These are phyloP conservation scores for Mytilinidion resinicola DNA, from an alignment of 495 filamentous ascomycete genomes.

Conservation along the genomic window DNA sequence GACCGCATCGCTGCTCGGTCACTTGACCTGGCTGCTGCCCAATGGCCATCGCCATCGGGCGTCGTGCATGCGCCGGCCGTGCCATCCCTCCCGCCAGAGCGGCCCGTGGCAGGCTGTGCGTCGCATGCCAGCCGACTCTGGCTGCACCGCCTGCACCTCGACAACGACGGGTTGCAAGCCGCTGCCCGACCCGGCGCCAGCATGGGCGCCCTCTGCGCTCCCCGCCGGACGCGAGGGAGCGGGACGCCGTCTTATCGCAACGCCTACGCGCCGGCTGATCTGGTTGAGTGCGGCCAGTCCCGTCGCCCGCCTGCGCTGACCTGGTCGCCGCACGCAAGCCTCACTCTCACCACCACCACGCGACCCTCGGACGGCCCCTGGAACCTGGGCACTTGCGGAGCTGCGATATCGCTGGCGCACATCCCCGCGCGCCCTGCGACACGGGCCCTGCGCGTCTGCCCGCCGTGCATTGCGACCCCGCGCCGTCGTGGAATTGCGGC, in stretches of 20 bases:
- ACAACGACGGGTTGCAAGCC: conserved; percentile 3
- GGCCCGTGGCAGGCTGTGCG: conserved; percentile 30
- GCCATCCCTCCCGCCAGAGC: too few species aligned
- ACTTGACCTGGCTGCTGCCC: conserved; percentile 52
- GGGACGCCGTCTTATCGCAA: conserved; percentile 20
- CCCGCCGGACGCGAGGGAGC: not conserved
- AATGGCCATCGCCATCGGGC: conserved; percentile 8
- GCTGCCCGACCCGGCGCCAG: not conserved
- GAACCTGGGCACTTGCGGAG: too few species aligned
- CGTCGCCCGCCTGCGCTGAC: too few species aligned
- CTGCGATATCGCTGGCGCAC: conserved; percentile 26
- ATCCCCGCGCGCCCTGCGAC: conserved; percentile 2
- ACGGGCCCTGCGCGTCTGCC: too few species aligned
- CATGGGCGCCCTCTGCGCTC: not conserved
- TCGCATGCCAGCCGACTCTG: not conserved
- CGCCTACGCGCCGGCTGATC: conserved; percentile 31
- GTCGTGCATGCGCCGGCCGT: too few species aligned
- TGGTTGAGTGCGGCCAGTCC: not conserved
- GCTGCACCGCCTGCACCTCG: conserved; percentile 7
- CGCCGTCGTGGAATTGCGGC: too few species aligned
- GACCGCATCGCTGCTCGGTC: conserved; percentile 59
- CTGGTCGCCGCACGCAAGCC: too few species aligned
- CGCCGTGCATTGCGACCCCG: too few species aligned
- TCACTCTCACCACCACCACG: not conserved
- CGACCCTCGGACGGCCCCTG: too few species aligned